Evolutionary conservation across 177 flowering plant genomes (phyloP).

Genomic region (Vitis hybrid): DNA sequence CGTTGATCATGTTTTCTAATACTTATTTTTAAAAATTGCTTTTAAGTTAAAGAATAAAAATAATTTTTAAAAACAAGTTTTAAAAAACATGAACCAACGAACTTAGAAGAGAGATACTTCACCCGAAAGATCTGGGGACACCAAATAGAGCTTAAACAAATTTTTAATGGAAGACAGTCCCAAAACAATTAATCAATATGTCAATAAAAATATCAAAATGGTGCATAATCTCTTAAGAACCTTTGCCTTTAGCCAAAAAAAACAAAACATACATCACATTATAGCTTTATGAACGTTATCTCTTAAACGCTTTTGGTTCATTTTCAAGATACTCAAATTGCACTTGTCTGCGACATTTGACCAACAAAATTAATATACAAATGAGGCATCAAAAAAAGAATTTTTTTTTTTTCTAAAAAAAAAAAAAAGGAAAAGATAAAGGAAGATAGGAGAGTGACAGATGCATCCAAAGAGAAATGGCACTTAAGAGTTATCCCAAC

Average conservation of each 20-base stretch:
- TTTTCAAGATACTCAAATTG: slow-evolving; percentile 1
- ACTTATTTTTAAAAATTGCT: no score
- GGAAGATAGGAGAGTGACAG: not conserved
- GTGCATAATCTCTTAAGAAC: not conserved
- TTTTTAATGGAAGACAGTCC: not conserved
- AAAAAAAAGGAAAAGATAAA: not conserved
- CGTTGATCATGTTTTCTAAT: no score
- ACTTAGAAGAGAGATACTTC: no score
- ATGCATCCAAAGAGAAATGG: no score
- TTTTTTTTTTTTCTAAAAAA: not conserved
- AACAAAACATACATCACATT: slow-evolving; percentile 14
- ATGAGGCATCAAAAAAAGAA: no score
- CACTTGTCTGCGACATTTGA: slow-evolving; percentile 10
- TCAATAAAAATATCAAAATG: no score
- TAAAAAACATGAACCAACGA: no score
- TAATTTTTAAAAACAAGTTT: no score
- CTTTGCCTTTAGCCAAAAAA: not conserved
- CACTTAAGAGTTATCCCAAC: not conserved
- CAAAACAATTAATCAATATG: not conserved
- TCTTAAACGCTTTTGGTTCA: not conserved
- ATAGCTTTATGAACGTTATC: not conserved
- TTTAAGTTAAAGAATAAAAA: no score
- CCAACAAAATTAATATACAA: not conserved
- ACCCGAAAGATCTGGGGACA: no score
- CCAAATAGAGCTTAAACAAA: no score